Base-by-base conservation (phyloP, 2,329 filamentous ascomycete genomes). In the Mariannaea sp. region DNA sequence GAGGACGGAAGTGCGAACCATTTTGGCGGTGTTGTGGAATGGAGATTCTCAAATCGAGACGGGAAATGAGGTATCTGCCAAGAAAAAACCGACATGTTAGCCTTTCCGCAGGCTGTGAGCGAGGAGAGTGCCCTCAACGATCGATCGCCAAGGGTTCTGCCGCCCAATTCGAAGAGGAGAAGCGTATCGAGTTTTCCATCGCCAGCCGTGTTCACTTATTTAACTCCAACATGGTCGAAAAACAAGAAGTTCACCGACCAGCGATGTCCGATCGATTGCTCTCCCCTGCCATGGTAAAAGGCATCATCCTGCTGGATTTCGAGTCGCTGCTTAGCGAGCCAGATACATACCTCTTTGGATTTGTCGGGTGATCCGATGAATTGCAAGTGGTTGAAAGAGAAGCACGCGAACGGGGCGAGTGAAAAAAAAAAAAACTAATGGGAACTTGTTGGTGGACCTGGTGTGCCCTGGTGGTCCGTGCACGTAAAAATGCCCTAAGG, bases 1-100 rank as follows among this genome's bases (percentile, higher is more conserved):
- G 80, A 99, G 92, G 75, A 97, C 94, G 78, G 92, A 96, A 74
- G 94, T 97, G 84, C 90, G 92, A 81, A 97, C 92, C 93, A 99
- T 99, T 77, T 89, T 97, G 86, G 76, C 86, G 85, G 83, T 82
- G 65, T 74, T 71, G 72, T 58, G 60, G 62, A 58, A 69, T 68
- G 73, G 83, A 90, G 88, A 91, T 91, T 91, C 87, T 92, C 87
- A 88, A 82, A 82, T 89, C 87, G 79, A 68, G 70, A 60, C 63
- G 68, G 73, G 78, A 83, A 77, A 77, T 83, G 83, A 86, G 83
- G 83, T 86, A 83, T 86, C 84, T 87, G 75, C 72, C 72, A 60
- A 14, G 16, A 51, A 52, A 63, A 60, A 66, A 58, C 65, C 64
- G 61, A 67, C 72, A 7, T 39, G 80, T 87, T 86, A 87, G 84